phyloP scores from a whole-genome alignment of 2,329 filamentous ascomycete genomes.

The Falciphora oryzae region DNA sequence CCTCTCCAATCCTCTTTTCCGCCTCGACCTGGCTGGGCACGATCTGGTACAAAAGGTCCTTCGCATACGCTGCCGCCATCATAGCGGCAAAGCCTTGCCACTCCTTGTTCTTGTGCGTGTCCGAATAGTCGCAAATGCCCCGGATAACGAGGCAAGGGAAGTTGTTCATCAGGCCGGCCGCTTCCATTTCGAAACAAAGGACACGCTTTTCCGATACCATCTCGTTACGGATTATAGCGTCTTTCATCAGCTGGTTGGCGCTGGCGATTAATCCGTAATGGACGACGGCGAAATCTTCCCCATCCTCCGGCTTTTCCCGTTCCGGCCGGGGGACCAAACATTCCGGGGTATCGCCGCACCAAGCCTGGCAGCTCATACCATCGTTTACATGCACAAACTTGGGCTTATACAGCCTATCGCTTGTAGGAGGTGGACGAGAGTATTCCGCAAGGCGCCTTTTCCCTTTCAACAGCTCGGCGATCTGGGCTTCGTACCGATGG shows the following conservation, averaged over 20 bases:
- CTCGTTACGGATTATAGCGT: too few relatives aligned
- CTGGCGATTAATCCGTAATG: too few relatives aligned
- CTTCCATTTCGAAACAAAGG: too few relatives aligned
- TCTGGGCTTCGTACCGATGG: slow-evolving; percentile 15
- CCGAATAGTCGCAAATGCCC: too few relatives aligned
- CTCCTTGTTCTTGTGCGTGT: too few relatives aligned
- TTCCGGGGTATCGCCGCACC: too few relatives aligned
- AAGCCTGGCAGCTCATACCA: too few relatives aligned
- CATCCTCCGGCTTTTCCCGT: slow-evolving; percentile 16
- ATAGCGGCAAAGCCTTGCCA: slow-evolving; percentile 22
- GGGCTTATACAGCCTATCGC: neutral
- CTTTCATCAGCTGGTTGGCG: too few relatives aligned
- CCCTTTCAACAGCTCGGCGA: neutral
- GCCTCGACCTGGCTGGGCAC: neutral
- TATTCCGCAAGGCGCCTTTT: neutral
- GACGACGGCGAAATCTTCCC: slow-evolving; percentile 22
- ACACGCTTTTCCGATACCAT: too few relatives aligned
- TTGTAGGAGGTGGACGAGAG: neutral
- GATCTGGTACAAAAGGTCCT: slow-evolving; percentile 5
- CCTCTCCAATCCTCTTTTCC: neutral
- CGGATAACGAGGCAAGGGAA: too few relatives aligned
- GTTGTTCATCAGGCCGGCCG: too few relatives aligned
- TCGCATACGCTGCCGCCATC: slow-evolving; percentile 22
- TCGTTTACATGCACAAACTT: neutral
- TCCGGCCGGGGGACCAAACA: slow-evolving; percentile 7